Evolutionary conservation across 169 alveolate genomes (phyloP).

Genomic region (Perkinsus olseni): DNA sequence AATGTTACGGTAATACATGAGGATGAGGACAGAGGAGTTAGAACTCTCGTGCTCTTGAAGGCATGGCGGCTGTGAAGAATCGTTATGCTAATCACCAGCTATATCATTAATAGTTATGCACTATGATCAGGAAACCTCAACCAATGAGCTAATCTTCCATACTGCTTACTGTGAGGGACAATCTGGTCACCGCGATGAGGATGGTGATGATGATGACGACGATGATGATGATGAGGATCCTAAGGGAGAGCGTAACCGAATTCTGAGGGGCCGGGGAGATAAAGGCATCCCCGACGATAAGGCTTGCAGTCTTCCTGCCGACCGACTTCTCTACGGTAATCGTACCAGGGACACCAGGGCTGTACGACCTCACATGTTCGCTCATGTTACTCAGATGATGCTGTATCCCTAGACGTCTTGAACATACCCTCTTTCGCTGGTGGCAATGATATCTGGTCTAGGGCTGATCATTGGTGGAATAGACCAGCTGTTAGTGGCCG

Average conservation of each 20-base stretch:
- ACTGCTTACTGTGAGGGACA: constrained; percentile 9
- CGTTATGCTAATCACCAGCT: too few relatives aligned
- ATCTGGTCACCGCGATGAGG: constrained; percentile 12
- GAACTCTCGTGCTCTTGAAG: too few relatives aligned
- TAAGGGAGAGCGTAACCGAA: too few relatives aligned
- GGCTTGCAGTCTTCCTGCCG: not conserved
- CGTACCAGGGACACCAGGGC: too few relatives aligned
- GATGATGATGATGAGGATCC: constrained; percentile 7
- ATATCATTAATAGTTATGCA: too few relatives aligned
- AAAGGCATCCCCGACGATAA: constrained; percentile 5
- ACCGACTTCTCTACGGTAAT: not conserved
- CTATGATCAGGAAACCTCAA: not conserved
- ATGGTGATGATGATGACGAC: not conserved
- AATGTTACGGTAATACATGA: not conserved
- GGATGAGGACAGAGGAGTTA: too few relatives aligned
- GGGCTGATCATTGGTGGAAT: constrained; percentile 10
- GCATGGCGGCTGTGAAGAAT: too few relatives aligned
- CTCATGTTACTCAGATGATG: not conserved
- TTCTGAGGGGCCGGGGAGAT: constrained; percentile 11
- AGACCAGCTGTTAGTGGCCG: not conserved
- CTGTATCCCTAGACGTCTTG: constrained; percentile 38
- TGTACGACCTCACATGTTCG: too few relatives aligned
- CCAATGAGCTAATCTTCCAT: not conserved
- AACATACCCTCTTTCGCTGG: constrained; percentile 53
- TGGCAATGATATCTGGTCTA: constrained; percentile 52